A percentile compares a stretch with the other conserved stretches of the same genome.
phyloP scores from a whole-genome alignment of 2,329 filamentous ascomycete genomes.

The Talaromyces pinophilus region DNA sequence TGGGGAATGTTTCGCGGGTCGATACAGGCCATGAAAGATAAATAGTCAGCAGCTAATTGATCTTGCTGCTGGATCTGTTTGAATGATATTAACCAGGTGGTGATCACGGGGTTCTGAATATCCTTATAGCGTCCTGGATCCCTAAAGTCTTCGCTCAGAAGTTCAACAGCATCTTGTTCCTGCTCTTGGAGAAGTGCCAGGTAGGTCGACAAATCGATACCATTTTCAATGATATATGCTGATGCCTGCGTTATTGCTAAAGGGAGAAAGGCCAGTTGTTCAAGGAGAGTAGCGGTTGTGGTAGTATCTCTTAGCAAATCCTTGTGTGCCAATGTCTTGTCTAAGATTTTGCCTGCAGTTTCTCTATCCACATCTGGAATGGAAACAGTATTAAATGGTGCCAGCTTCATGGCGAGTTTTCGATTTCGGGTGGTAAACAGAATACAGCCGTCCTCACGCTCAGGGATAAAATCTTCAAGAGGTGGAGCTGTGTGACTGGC shows the following conservation, averaged over 20 bases:
- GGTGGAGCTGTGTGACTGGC: neutral
- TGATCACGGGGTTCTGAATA: constrained; percentile 37
- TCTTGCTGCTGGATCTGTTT: constrained; percentile 26
- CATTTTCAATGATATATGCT: constrained; percentile 27
- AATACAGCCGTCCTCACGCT: constrained; percentile 28
- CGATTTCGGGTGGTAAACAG: constrained; percentile 33
- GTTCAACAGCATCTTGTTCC: constrained; percentile 31
- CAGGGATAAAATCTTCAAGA: constrained; percentile 25
- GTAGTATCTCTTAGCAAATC: constrained; percentile 15
- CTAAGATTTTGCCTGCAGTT: constrained; percentile 18
- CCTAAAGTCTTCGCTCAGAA: constrained; percentile 39
- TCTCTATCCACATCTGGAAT: constrained; percentile 25
- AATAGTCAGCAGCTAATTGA: constrained; percentile 37
- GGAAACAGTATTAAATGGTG: constrained; percentile 24
- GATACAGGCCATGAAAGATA: constrained; percentile 41
- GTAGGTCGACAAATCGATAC: constrained; percentile 23
- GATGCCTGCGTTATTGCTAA: constrained; percentile 32
- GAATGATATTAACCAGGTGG: constrained; percentile 44
- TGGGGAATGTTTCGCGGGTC: constrained; percentile 34
- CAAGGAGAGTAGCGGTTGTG: constrained; percentile 22
- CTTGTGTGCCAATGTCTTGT: neutral
- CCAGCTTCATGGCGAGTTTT: constrained; percentile 25
- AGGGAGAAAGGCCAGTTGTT: constrained; percentile 29
- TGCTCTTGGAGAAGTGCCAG: constrained; percentile 28
- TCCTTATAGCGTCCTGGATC: constrained; percentile 35